A percentile compares a stretch with the other conserved stretches of the same genome.
Evolutionary conservation across 192 early-diverging fungal genomes (phyloP).

Genomic region (Cetraspora pellucida): DNA sequence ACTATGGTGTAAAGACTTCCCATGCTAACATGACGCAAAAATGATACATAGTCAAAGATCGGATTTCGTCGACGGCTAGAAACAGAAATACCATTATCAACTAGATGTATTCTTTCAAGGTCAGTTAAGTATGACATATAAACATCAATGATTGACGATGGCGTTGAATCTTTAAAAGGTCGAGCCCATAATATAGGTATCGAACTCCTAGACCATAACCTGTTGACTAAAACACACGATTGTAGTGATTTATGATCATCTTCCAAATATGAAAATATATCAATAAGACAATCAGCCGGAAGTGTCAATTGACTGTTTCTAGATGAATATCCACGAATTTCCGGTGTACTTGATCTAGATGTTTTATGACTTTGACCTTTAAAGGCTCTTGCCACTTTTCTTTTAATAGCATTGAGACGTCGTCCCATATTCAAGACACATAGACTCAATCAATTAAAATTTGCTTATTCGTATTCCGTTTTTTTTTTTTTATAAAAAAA

Average conservation of each 20-base stretch:
- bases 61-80: background rate
- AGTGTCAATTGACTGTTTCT: background rate
- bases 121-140: constrained; percentile 12
- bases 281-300: constrained; percentile 1
- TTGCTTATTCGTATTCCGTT: background rate
- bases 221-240: constrained; percentile 18
- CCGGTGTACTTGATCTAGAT: background rate
- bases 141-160: constrained; percentile 1
- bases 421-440: constrained; percentile 4
- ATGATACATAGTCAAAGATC: constrained; percentile 15
- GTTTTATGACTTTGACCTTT: background rate
- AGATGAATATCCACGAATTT: background rate
- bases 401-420: constrained; percentile 8
- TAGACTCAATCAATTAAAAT: background rate
- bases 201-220: constrained; percentile 20
- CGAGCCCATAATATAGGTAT: constrained; percentile 25
- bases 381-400: background rate
- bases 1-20: constrained; percentile 26
- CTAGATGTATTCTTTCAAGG: background rate
- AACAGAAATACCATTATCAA: background rate
- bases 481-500: background rate
- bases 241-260: constrained; percentile 21
- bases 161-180: constrained; percentile 12
- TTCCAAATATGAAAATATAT: constrained; percentile 17
- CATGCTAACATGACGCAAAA: constrained; percentile 17